phyloP scores from a whole-genome alignment of 2,329 filamentous ascomycete species.

The Pseudogymnoascus sp. region DNA sequence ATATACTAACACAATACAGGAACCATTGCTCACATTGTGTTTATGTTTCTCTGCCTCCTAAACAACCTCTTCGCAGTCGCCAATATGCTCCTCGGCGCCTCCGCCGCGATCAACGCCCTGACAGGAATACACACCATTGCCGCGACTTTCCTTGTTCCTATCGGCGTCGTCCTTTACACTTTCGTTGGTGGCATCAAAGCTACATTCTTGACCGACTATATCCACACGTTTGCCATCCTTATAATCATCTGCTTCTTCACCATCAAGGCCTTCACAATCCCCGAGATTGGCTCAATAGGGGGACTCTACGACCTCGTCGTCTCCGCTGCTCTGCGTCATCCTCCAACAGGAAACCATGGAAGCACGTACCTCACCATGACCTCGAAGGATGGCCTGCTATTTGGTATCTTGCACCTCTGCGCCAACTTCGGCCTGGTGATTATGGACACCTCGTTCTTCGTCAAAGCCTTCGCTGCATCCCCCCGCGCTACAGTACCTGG shows the following conservation, averaged over 20 bases:
- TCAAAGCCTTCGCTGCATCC: slow-evolving; percentile 42
- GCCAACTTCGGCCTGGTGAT: slow-evolving; percentile 46
- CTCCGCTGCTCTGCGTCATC: slow-evolving; percentile 35
- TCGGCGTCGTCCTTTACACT: slow-evolving; percentile 33
- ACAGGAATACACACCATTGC: slow-evolving; percentile 44
- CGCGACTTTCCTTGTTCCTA: slow-evolving; percentile 37
- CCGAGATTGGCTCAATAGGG: slow-evolving; percentile 39
- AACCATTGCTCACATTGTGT: slow-evolving; percentile 39
- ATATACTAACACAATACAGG: slow-evolving; percentile 16
- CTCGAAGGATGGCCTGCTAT: slow-evolving; percentile 42
- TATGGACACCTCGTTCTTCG: slow-evolving; percentile 46
- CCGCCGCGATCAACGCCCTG: slow-evolving; percentile 34
- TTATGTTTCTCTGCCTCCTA: slow-evolving; percentile 42
- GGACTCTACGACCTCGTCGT: slow-evolving; percentile 43
- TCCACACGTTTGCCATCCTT: slow-evolving; percentile 46
- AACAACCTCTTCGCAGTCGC: slow-evolving; percentile 47
- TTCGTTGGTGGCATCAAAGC: slow-evolving; percentile 35
- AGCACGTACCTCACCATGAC: slow-evolving; percentile 50
- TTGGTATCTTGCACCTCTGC: slow-evolving; percentile 40
- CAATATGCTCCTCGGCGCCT: slow-evolving; percentile 43
- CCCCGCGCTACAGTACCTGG: slow-evolving; percentile 41
- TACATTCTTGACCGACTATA: slow-evolving; percentile 40
- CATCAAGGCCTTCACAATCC: slow-evolving; percentile 37
- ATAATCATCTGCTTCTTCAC: slow-evolving; percentile 43
- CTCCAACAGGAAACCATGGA: slow-evolving; percentile 43